Conservation (phyloP, 495 filamentous ascomycete species). For the Chaetomium tenue region DNA sequence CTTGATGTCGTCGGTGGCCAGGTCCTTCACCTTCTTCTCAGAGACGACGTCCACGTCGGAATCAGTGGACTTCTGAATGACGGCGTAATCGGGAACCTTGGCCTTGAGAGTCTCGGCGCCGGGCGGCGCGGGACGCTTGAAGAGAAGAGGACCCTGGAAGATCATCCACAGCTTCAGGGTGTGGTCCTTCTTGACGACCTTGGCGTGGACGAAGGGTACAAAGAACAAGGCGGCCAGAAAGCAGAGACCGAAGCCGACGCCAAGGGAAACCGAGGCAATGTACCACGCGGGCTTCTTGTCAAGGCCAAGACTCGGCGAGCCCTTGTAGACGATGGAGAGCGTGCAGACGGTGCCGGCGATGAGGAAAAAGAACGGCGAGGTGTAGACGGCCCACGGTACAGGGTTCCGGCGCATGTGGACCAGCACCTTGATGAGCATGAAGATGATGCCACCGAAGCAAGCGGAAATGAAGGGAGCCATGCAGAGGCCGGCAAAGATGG, state of each 20-base stretch:
- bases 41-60: background rate
- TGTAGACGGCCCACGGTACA: conserved; percentile 55
- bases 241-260: conserved; percentile 55
- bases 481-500: conserved; percentile 58
- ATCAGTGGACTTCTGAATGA: conserved; percentile 47
- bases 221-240: conserved; percentile 58
- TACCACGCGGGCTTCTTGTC: conserved; percentile 50
- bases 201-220: conserved; percentile 61
- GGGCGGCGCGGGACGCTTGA: conserved; percentile 48
- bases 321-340: conserved; percentile 64
- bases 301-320: conserved; percentile 41
- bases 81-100: conserved; percentile 51
- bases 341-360: conserved; percentile 61
- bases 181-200: conserved; percentile 57
- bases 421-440: conserved; percentile 61
- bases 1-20: conserved; percentile 35
- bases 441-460: conserved; percentile 59
- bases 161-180: conserved; percentile 58
- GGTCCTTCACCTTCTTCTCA: conserved; percentile 46
- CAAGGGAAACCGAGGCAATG: conserved; percentile 57
- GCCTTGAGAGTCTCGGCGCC: conserved; percentile 29
- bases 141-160: conserved; percentile 55
- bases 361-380: conserved; percentile 61
- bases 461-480: conserved; percentile 62
- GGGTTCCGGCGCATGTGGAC: conserved; percentile 60